Evolutionary conservation across 768 basidiomycete species (phyloP), one percentile per base, ranked within the genome.

Genomic region (Boletus reticuloceps): DNA sequence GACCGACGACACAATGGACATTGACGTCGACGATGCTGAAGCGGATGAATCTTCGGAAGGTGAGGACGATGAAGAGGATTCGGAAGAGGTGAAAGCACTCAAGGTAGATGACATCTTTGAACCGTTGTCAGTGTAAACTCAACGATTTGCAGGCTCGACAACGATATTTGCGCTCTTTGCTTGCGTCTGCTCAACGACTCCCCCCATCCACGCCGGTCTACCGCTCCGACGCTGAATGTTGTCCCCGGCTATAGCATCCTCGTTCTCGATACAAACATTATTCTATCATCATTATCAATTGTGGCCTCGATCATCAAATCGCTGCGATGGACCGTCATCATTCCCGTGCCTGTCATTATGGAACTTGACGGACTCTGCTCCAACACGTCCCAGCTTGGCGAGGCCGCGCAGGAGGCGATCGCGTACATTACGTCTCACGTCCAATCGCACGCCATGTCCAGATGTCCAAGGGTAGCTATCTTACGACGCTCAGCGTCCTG

Each of bases 301-400:
- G 78, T 99, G 55, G 71, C 82, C 0, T 80, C 85, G 13, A 77
- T 98, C 55, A 78, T 98, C 49, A 91, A 96, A 69, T 85, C 84
- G 57, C 72, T 84, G 17, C 77, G 76, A 29, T 98, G 94, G 94
- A 97, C 92, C 0, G 79, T 96, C 44, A 77, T 99, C 54, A 76
- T 99, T 0, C 97, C 97, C 5, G 81, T 98, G 4, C 95, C 95
- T 0, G 96, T 97, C 58, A 82, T 98, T 66, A 98, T 95, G 80
- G 97, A 99, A 63, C 85, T 99, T 8, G 96, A 99, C 61, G 94
- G 94, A n/a, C 83, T 98, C 9, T 78, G 82, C 1, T 71, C 75
- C 53, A 87, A 89, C 59, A 72, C 81, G 0, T 70, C 81, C 0
- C 78, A 81, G 42, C 85, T 98, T 22, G 91, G 88, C 40, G 79